Conservation (phyloP, 83 land plant genomes). For the Isoetes engelmannii region DNA sequence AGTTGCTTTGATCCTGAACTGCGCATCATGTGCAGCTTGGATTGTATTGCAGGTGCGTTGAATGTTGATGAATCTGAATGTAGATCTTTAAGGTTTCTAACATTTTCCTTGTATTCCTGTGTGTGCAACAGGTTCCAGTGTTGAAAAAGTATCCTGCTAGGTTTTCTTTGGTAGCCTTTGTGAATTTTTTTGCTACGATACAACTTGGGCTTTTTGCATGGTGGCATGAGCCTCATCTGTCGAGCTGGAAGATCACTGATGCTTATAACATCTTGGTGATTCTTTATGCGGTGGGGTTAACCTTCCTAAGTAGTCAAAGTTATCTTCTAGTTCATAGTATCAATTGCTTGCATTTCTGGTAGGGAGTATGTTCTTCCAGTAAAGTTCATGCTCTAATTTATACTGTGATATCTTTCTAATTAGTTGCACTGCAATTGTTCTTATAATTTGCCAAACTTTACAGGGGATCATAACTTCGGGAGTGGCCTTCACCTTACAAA, state of each 20-base stretch:
- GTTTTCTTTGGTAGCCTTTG: background rate
- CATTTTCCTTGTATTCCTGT: background rate
- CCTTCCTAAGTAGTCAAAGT: no score
- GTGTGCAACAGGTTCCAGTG: background rate
- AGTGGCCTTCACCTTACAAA: background rate
- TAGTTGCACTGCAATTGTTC: background rate
- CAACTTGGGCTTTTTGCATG: background rate
- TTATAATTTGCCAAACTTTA: background rate
- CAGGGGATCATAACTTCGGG: conserved; percentile 1
- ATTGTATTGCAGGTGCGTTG: background rate
- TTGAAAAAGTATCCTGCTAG: background rate
- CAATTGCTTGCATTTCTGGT: no score
- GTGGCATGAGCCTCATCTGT: background rate
- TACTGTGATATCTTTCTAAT: background rate
- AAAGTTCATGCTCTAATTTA: no score
- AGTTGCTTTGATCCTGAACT: background rate
- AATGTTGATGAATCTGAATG: background rate
- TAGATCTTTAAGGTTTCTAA: background rate
- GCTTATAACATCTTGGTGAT: background rate
- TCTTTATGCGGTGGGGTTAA: background rate
- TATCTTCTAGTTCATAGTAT: no score
- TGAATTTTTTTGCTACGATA: background rate
- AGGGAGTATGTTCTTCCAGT: no score
- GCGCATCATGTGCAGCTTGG: background rate
- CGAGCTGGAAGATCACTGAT: background rate